These are phyloP conservation scores for Colletotrichum zoysiae DNA, from an alignment of 2,329 filamentous ascomycete species.

Conservation along the genomic window DNA sequence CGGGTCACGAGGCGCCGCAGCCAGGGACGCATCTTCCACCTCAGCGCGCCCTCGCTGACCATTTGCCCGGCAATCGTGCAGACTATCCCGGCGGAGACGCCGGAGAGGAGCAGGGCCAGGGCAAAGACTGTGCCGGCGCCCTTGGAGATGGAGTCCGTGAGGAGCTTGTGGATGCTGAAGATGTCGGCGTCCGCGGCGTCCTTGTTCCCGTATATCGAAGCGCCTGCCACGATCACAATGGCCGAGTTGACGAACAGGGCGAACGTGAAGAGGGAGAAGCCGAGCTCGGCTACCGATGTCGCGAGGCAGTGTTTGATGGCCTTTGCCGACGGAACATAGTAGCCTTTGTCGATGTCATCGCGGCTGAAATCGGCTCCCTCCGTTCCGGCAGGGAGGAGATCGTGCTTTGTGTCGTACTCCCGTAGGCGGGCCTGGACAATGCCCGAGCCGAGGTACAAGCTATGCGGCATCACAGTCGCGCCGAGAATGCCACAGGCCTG, in stretches of 20 bases:
- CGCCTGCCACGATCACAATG: constrained; percentile 85
- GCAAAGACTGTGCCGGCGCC: constrained; percentile 88
- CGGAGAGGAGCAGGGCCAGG: constrained; percentile 82
- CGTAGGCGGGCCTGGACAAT: constrained; percentile 76
- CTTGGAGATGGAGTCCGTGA: constrained; percentile 76
- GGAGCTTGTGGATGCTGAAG: constrained; percentile 83
- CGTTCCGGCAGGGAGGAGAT: constrained; percentile 58
- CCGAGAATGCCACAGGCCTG: constrained; percentile 83
- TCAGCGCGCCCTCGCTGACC: constrained; percentile 85
- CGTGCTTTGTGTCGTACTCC: constrained; percentile 71
- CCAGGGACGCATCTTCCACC: constrained; percentile 83
- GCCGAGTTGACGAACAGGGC: constrained; percentile 87
- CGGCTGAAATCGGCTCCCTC: constrained; percentile 43
- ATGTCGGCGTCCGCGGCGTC: constrained; percentile 79
- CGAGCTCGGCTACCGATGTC: constrained; percentile 78
- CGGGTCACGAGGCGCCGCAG: constrained; percentile 82
- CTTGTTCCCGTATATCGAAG: constrained; percentile 74
- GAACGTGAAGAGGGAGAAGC: constrained; percentile 82
- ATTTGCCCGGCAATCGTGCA: constrained; percentile 93
- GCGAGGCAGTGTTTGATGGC: constrained; percentile 82
- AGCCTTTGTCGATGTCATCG: constrained; percentile 58
- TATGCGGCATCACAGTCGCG: constrained; percentile 81
- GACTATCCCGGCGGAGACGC: constrained; percentile 85
- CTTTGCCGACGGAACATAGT: constrained; percentile 77
- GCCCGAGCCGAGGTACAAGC: constrained; percentile 76